Base-by-base conservation (phyloP, 2,329 filamentous ascomycete species). In the Teratosphaeriaceae sp. region DNA sequence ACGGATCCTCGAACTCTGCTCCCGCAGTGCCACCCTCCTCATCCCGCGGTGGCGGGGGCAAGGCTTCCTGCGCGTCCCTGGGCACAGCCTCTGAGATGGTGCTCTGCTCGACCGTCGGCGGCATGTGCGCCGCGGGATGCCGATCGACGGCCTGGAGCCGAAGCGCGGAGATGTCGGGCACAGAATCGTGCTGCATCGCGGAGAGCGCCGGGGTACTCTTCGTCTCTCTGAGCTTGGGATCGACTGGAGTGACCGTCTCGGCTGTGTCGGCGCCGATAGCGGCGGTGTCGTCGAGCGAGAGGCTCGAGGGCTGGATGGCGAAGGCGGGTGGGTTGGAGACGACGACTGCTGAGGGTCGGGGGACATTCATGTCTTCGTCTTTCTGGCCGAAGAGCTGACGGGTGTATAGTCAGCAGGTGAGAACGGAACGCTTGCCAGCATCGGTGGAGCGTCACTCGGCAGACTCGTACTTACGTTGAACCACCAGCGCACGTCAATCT, bases 401-500 rank as follows among this genome's bases (percentile, higher is more conserved):
- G 20, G 12, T 3, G n/a, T 18, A 5, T 9, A 6, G 4, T 5
- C 31, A 34, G 31, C 15, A n/a, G n/a, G n/a, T n/a, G n/a, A n/a
- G n/a, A n/a, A n/a, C n/a, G n/a, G n/a, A n/a, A n/a, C n/a, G n/a
- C n/a, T n/a, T n/a, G n/a, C n/a, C n/a, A n/a, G n/a, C n/a, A n/a
- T n/a, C n/a, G n/a, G n/a, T n/a, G n/a, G n/a, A n/a, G n/a, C n/a
- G n/a, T n/a, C n/a, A n/a, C n/a, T n/a, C n/a, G n/a, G n/a, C n/a
- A n/a, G n/a, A n/a, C 15, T 5, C 11, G 11, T 9, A 34, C 31
- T 34, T 34, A 34, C 31, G 20, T 92, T 85, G 51, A 83, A 76
- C 92, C 92, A 98, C 92, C 92, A 98, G 47, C 88, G 78, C n/a
- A 92, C 78, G 48, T 94, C 83, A 1, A 84, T 69, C 19, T 55